Evolutionary conservation across 495 filamentous ascomycete genomes (phyloP).

Genomic region (Penicillium diatomitis): DNA sequence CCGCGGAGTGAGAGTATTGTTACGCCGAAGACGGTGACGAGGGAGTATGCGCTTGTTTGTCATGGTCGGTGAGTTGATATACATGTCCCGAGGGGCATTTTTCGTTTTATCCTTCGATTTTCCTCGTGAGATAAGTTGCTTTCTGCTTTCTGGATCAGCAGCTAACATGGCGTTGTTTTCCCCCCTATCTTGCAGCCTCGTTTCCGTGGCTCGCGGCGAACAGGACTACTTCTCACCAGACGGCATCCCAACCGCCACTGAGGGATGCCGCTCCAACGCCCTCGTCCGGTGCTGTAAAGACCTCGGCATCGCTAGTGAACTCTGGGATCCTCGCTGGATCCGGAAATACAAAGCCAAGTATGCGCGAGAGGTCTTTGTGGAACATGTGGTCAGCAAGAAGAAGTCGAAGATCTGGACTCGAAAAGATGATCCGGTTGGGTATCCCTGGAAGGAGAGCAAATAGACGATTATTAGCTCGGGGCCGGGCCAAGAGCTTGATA

Average conservation of each 20-base stretch:
- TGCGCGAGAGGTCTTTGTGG: constrained; percentile 69
- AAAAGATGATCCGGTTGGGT: constrained; percentile 72
- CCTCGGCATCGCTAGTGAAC: constrained; percentile 84
- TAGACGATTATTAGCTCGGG: constrained; percentile 2
- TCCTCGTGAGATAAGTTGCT: neutral
- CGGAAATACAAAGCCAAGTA: constrained; percentile 56
- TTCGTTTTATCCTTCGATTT: neutral
- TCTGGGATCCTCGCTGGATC: constrained; percentile 95
- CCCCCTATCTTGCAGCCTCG: constrained; percentile 47
- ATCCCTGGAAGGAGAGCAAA: constrained; percentile 67
- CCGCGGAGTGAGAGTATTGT: constrained; percentile 87
- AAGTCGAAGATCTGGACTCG: constrained; percentile 77
- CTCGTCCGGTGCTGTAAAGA: constrained; percentile 97
- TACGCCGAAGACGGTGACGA: constrained; percentile 76
- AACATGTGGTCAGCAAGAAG: constrained; percentile 78
- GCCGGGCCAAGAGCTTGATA: too few relatives aligned
- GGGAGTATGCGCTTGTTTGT: constrained; percentile 89
- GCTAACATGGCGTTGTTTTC: constrained; percentile 1
- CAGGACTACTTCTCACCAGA: constrained; percentile 90
- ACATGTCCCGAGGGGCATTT: neutral
- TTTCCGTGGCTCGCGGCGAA: constrained; percentile 88
- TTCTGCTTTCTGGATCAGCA: neutral
- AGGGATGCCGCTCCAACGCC: constrained; percentile 95
- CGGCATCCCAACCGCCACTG: constrained; percentile 91
- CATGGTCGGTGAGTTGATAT: constrained; percentile 62